Evolutionary conservation across 495 filamentous ascomycete species (phyloP).

Genomic region (Endocarpon pusillum): DNA sequence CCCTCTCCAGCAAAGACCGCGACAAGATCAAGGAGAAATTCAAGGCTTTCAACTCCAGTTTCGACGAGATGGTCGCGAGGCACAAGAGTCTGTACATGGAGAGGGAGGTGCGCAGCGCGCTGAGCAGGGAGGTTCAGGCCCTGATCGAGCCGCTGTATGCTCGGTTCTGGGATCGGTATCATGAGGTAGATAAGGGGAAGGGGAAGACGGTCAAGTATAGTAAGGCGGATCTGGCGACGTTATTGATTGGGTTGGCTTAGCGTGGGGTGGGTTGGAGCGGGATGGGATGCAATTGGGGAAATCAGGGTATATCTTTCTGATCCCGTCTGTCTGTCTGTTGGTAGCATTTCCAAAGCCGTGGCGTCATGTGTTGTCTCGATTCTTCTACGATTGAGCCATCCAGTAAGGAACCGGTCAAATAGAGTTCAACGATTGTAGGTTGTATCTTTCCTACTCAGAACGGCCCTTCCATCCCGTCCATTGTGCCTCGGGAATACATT

Average conservation of each 20-base stretch:
- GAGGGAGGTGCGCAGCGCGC: conserved; percentile 60
- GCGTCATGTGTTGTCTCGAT: too few relatives aligned
- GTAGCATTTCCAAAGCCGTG: too few relatives aligned
- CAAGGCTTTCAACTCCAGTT: conserved; percentile 71
- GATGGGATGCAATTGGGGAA: too few relatives aligned
- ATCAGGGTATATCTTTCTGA: too few relatives aligned
- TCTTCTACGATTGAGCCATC: too few relatives aligned
- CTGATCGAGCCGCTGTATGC: conserved; percentile 89
- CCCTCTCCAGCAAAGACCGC: conserved; percentile 71
- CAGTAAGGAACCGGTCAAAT: too few relatives aligned
- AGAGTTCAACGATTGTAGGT: too few relatives aligned
- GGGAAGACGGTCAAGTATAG: conserved; percentile 97
- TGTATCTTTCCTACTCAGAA: too few relatives aligned
- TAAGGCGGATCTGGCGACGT: conserved; percentile 41
- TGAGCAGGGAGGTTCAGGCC: conserved; percentile 67
- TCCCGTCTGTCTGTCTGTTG: too few relatives aligned
- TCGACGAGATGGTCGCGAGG: conserved; percentile 68
- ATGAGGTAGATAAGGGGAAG: conserved; percentile 90
- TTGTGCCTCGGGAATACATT: too few relatives aligned
- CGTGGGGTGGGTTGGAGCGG: background rate
- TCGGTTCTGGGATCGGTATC: conserved; percentile 93
- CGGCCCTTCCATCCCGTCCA: too few relatives aligned
- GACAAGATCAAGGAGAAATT: conserved; percentile 96
- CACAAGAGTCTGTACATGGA: conserved; percentile 78
- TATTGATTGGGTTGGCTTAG: conserved; percentile 25